Conservation (phyloP, 192 early-diverging fungal species). For the Phycomyces nitens region DNA sequence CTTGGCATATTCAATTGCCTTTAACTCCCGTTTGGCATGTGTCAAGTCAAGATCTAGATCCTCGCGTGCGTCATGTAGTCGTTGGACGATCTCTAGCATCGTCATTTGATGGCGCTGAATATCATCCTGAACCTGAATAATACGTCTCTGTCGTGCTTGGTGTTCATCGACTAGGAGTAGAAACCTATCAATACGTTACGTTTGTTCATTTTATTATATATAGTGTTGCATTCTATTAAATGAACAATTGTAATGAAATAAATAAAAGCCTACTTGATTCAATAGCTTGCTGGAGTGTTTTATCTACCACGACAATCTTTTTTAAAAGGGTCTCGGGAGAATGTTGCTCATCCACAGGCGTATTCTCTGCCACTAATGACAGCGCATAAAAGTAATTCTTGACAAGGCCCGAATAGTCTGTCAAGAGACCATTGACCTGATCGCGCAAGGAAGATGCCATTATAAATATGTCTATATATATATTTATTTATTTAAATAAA, state of each 20-base stretch:
- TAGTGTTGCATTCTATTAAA: neutral
- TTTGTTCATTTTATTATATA: neutral
- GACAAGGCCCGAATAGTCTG: constrained; percentile 24
- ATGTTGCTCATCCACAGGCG: constrained; percentile 11
- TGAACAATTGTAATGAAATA: constrained; percentile 8
- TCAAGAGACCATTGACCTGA: constrained; percentile 31
- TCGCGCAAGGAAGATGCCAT: constrained; percentile 30
- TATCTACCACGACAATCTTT: constrained; percentile 40
- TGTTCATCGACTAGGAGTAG: constrained; percentile 42
- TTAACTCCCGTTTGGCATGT: constrained; percentile 21
- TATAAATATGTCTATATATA: neutral
- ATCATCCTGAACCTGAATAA: constrained; percentile 44
- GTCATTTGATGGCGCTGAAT: constrained; percentile 43
- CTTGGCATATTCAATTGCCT: constrained; percentile 28
- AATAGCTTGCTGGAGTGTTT: constrained; percentile 41
- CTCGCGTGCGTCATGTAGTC: constrained; percentile 28
- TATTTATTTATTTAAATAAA: too few species aligned
- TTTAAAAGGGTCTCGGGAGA: constrained; percentile 36
- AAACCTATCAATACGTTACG: neutral
- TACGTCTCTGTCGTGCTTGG: constrained; percentile 42
- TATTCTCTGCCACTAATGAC: constrained; percentile 21
- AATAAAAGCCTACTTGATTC: constrained; percentile 37
- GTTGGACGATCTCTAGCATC: constrained; percentile 37
- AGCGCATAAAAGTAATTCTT: constrained; percentile 28
- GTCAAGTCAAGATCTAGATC: constrained; percentile 31